Evolutionary conservation across 169 alveolate species (phyloP).

Genomic region (Cytauxzoon felis): DNA sequence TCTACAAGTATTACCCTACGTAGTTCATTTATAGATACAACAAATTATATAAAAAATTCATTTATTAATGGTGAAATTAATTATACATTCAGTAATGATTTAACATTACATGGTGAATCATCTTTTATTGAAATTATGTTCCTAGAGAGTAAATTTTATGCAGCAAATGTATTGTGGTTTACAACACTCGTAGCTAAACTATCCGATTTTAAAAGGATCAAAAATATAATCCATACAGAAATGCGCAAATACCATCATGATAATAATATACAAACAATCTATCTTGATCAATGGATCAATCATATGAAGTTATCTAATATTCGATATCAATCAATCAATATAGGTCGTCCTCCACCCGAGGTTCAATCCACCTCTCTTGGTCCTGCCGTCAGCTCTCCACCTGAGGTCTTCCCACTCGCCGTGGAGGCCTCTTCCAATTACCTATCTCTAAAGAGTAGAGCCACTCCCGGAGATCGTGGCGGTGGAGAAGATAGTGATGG

Average conservation of each 20-base stretch:
- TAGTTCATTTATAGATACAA: background rate
- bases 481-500: too few relatives aligned
- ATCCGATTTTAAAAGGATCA: conserved; percentile 65
- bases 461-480: too few relatives aligned
- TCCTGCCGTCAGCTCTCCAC: too few relatives aligned
- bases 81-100: conserved; percentile 17
- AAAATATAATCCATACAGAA: conserved; percentile 59
- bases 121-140: conserved; percentile 69
- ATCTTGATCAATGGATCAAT: conserved; percentile 37
- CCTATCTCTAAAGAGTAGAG: too few relatives aligned
- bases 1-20: conserved; percentile 3
- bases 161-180: conserved; percentile 71
- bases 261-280: conserved; percentile 48
- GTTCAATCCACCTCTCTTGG: too few relatives aligned
- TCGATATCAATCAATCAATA: too few relatives aligned
- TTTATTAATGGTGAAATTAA: conserved; percentile 36
- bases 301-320: too few relatives aligned
- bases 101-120: conserved; percentile 64
- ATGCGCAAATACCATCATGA: conserved; percentile 63
- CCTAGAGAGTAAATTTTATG: conserved; percentile 60
- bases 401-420: too few relatives aligned
- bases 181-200: conserved; percentile 66
- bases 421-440: too few relatives aligned
- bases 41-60: background rate
- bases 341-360: too few relatives aligned